Evolutionary conservation across 345 rosid species (phyloP).

Genomic region (Litchi chinensis): DNA sequence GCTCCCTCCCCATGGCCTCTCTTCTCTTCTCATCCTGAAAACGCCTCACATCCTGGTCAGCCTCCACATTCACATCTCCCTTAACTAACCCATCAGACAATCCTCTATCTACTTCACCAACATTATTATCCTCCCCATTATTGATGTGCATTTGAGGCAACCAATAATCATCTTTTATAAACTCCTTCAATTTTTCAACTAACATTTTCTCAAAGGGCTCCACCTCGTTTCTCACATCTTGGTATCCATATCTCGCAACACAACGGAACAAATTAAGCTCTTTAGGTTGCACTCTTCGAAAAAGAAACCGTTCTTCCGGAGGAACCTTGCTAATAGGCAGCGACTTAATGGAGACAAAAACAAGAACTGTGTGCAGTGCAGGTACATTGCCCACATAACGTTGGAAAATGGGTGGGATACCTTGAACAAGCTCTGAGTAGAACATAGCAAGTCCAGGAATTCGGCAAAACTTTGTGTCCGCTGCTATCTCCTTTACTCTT

Average conservation of each 20-base stretch:
- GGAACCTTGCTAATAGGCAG: conserved; percentile 42
- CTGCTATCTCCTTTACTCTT: conserved; percentile 20
- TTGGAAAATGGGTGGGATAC: conserved; percentile 45
- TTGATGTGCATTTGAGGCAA: background rate
- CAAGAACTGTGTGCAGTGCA: conserved; percentile 38
- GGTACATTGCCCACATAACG: conserved; percentile 47
- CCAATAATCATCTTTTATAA: conserved; percentile 30
- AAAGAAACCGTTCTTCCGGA: conserved; percentile 37
- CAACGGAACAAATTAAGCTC: conserved; percentile 43
- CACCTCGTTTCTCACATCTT: conserved; percentile 29
- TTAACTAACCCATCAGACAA: background rate
- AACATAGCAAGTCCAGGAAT: conserved; percentile 49
- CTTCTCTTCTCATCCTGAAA: no score
- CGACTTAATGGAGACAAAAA: conserved; percentile 50
- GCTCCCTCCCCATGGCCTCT: conserved; percentile 29
- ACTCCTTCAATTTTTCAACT: conserved; percentile 35
- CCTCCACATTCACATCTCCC: background rate
- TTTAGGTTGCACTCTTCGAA: conserved; percentile 32
- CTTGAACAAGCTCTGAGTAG: conserved; percentile 49
- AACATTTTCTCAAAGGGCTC: conserved; percentile 38
- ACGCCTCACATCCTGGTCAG: no score
- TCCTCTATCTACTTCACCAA: background rate
- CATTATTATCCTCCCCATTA: background rate
- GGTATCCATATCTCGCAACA: conserved; percentile 53
- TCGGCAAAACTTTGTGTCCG: background rate